Evolutionary conservation across 2,329 filamentous ascomycete species (phyloP), one percentile per base, ranked within the genome.

Genomic region (Ilyonectria destructans): DNA sequence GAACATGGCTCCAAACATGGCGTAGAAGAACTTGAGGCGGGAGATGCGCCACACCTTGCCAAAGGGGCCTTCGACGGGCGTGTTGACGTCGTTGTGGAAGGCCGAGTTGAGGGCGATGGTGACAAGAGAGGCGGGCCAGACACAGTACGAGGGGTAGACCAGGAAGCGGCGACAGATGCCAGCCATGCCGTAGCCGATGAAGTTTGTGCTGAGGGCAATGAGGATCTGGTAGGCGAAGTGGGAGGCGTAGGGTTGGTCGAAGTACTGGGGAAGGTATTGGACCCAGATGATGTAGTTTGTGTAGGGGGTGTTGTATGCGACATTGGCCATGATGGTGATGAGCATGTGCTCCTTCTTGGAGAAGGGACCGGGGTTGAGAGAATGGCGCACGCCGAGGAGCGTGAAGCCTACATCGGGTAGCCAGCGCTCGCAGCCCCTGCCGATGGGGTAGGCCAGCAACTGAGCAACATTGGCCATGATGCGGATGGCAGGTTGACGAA

Each of bases 301-400:
- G 73, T 88, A 89, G 0, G 86, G 86, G 4, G 82, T 82, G 67
- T 84, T 84, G 77, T 83, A 86, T 13, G 85, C 84, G 13, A 87
- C 86, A 75, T 91, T 91, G 62, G 90, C 88, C 86, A 89, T 89
- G 77, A 89, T 87, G 66, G 86, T 86, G 69, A 90, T 87, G 46
- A 90, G 81, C 83, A 88, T 88, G 74, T 90, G 88, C 77, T 90
- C 88, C 78, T 90, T 90, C 73, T 85, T 85, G 61, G 85, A 86
- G 74, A 90, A 90, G 2, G 84, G 85, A 0, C 87, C 87, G 0
- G 88, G 87, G 72, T 89, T 89, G 15, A 89, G 81, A 6, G 82
- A 84, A 74, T 87, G 85, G 21, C 82, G 81, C 23, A 82, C 73
- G 10, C 85, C 85, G 48, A 83, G 81, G 17, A 86, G 72, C 1